These are phyloP conservation scores for Madurella fahalii DNA, from an alignment of 2,329 filamentous ascomycete genomes.

Conservation along the genomic window DNA sequence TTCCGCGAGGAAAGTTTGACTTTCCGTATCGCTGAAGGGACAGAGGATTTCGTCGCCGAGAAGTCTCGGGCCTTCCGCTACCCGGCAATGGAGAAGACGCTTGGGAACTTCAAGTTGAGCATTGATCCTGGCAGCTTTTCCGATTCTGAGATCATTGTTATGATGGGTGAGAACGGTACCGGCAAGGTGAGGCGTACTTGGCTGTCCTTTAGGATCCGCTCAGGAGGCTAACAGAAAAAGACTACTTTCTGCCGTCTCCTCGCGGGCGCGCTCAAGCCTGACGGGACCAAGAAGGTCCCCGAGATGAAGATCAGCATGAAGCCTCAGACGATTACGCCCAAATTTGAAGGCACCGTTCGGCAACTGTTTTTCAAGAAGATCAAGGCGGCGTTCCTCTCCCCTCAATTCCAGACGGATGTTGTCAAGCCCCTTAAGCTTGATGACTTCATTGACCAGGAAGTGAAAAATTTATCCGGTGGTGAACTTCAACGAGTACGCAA, in stretches of 20 bases:
- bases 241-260: constrained; percentile 98
- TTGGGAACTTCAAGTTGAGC: constrained; percentile 79
- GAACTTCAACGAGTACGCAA: constrained; percentile 85
- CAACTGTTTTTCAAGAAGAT: constrained; percentile 99
- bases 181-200: constrained; percentile 43
- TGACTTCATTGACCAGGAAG: constrained; percentile 99
- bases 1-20: constrained; percentile 97
- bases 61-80: constrained; percentile 82
- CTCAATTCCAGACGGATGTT: constrained; percentile 98
- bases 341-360: constrained; percentile 93
- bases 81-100: constrained; percentile 86
- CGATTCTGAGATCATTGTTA: constrained; percentile 97
- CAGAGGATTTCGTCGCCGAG: constrained; percentile 83
- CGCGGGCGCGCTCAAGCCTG: constrained; percentile 88
- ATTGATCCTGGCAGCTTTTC: constrained; percentile 86
- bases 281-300: constrained; percentile 71
- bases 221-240: constrained; percentile 38
- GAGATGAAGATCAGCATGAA: constrained; percentile 99
- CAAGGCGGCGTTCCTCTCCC: constrained; percentile 90
- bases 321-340: constrained; percentile 98
- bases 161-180: constrained; percentile 99
- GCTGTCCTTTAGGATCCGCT: not conserved
- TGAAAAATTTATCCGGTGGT: constrained; percentile 98
- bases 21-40: constrained; percentile 86
- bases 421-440: constrained; percentile 99